phyloP scores from a whole-genome alignment of 805 yeast genomes.

The Yarrowia keelungensis region DNA sequence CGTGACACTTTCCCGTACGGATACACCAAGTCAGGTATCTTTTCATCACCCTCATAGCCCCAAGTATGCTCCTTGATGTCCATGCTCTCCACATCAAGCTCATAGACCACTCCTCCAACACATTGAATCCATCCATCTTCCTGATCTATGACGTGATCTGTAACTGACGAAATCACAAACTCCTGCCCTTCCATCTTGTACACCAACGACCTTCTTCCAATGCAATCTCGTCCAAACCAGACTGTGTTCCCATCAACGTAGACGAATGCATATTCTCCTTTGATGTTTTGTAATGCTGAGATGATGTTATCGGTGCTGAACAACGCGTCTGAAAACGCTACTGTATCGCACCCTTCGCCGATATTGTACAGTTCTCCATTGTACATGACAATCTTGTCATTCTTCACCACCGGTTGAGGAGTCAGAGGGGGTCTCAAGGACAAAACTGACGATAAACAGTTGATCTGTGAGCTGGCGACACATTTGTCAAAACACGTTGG shows the following conservation, averaged over 20 bases:
- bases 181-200: constrained; percentile 52
- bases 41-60: constrained; percentile 47
- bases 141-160: constrained; percentile 37
- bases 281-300: constrained; percentile 55
- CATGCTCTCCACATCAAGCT: constrained; percentile 57
- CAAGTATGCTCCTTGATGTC: constrained; percentile 59
- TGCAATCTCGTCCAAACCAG: constrained; percentile 81
- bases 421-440: constrained; percentile 82
- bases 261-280: constrained; percentile 85
- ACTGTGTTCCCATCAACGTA: constrained; percentile 53
- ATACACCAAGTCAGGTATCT: neutral
- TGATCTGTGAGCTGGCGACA: neutral
- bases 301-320: constrained; percentile 53
- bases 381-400: constrained; percentile 64
- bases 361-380: constrained; percentile 87
- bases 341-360: constrained; percentile 65
- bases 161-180: constrained; percentile 58
- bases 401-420: constrained; percentile 65
- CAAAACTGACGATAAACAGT: constrained; percentile 67
- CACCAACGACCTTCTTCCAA: constrained; percentile 82
- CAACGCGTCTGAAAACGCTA: constrained; percentile 53
- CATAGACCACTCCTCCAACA: constrained; percentile 1
- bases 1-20: neutral
- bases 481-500: constrained; percentile 3
- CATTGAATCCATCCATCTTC: constrained; percentile 13